Conservation (phyloP, 768 basidiomycete species). For the Hirschioporus abietinus region DNA sequence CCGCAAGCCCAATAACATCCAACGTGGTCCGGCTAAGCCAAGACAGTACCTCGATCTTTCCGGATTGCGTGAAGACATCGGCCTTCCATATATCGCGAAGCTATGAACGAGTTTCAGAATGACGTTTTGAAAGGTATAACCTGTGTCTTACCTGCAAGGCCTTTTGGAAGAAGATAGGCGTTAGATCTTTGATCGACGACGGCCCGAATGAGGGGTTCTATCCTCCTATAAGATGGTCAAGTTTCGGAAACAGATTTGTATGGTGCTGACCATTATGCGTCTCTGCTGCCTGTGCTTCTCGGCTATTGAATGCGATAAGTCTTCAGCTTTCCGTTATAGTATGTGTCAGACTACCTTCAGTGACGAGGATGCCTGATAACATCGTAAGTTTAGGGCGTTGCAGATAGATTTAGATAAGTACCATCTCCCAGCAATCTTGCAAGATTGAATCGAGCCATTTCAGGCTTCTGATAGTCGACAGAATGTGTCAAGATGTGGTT, state of each 20-base stretch:
- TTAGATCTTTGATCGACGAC: constrained; percentile 51
- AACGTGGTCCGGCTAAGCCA: constrained; percentile 68
- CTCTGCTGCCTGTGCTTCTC: constrained; percentile 37
- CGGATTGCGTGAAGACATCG: constrained; percentile 1
- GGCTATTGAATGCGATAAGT: constrained; percentile 10
- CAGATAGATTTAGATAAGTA: not conserved
- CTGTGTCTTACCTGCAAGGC: constrained; percentile 35
- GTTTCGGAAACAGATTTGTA: not conserved
- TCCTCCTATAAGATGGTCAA: not conserved
- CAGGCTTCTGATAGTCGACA: constrained; percentile 52
- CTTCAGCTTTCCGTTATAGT: not conserved
- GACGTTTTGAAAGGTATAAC: not conserved
- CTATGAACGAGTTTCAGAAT: constrained; percentile 8
- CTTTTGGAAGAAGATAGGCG: constrained; percentile 53
- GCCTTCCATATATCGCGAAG: constrained; percentile 18
- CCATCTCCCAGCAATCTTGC: constrained; percentile 34
- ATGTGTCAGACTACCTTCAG: constrained; percentile 25
- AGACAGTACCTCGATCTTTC: constrained; percentile 49
- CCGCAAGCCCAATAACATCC: constrained; percentile 74
- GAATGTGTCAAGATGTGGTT: constrained; percentile 57
- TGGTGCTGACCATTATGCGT: not conserved
- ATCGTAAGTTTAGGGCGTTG: not conserved
- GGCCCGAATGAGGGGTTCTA: constrained; percentile 66
- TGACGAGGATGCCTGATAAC: constrained; percentile 1
- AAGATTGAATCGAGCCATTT: constrained; percentile 31